A percentile compares a stretch with the other conserved stretches of the same genome.
Evolutionary conservation across 2,329 filamentous ascomycete species (phyloP).

Genomic region (Seiridium unicorne): DNA sequence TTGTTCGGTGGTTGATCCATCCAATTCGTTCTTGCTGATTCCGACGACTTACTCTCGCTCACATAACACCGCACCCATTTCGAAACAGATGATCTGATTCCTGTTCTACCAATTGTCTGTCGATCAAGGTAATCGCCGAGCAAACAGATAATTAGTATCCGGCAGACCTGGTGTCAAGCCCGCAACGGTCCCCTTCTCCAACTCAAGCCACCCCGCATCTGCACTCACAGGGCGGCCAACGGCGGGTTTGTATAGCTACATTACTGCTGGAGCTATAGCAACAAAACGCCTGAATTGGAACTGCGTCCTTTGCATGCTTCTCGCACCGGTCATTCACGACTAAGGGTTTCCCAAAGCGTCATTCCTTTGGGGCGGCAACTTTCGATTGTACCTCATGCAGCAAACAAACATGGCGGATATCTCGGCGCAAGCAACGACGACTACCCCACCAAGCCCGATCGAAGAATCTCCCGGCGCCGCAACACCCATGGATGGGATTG

Average conservation of each 20-base stretch:
- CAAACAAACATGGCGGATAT: neutral
- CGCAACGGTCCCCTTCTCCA: neutral
- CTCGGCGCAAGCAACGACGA: neutral
- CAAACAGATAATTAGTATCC: too few relatives aligned
- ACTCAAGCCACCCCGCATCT: neutral
- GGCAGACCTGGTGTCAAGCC: too few relatives aligned
- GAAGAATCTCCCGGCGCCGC: neutral
- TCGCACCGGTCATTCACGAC: too few relatives aligned
- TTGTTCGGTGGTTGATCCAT: too few relatives aligned
- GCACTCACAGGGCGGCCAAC: neutral
- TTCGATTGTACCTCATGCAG: neutral
- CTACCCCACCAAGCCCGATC: conserved; percentile 8
- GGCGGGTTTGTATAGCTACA: neutral
- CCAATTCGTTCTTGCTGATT: neutral
- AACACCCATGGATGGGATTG: conserved; percentile 18
- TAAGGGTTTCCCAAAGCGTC: too few relatives aligned
- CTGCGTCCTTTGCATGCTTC: too few relatives aligned
- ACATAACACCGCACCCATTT: neutral
- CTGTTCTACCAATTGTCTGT: neutral
- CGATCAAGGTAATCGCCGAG: neutral
- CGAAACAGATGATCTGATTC: neutral
- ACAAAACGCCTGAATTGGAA: neutral
- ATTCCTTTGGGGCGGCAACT: too few relatives aligned
- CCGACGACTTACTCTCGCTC: neutral
- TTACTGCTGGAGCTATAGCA: neutral